A percentile compares a stretch with the other conserved stretches of the same genome.
These are phyloP conservation scores for Hypsizygus marmoreus DNA, from an alignment of 768 basidiomycete genomes.

Conservation along the genomic window DNA sequence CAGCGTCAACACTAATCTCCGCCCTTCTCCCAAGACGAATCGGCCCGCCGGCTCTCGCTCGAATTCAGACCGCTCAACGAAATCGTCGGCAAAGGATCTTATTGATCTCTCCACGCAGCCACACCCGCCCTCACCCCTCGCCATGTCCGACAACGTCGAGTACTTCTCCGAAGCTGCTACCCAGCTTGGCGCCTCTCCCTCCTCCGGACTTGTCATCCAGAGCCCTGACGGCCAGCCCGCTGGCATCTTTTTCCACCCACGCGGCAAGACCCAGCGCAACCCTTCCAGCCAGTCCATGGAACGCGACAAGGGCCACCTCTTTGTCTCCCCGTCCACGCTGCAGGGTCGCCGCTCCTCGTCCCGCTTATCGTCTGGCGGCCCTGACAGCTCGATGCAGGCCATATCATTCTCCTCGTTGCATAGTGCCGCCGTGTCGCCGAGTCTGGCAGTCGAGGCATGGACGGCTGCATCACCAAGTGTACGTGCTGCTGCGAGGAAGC, in stretches of 20 bases:
- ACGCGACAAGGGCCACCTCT: conserved; percentile 42
- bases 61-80: conserved; percentile 64
- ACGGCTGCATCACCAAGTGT: conserved; percentile 4
- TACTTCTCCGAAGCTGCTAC: conserved; percentile 75
- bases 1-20: too few species aligned
- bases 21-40: conserved; percentile 41
- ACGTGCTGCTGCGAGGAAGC: conserved; percentile 9
- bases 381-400: conserved; percentile 18
- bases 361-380: conserved; percentile 23
- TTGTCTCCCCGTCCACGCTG: conserved; percentile 26
- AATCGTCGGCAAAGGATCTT: conserved; percentile 54
- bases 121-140: conserved; percentile 69
- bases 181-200: conserved; percentile 72
- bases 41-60: conserved; percentile 55
- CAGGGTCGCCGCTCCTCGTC: conserved; percentile 23
- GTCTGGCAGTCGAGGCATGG: conserved; percentile 2
- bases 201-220: conserved; percentile 87
- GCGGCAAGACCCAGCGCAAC: conserved; percentile 40
- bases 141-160: conserved; percentile 72
- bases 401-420: conserved; percentile 40
- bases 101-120: conserved; percentile 36
- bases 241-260: conserved; percentile 96
- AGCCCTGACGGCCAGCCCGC: conserved; percentile 91
- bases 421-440: conserved; percentile 21
- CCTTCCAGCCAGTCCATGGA: conserved; percentile 46